phyloP scores from a whole-genome alignment of 768 basidiomycete species.

The Collybia nuda region DNA sequence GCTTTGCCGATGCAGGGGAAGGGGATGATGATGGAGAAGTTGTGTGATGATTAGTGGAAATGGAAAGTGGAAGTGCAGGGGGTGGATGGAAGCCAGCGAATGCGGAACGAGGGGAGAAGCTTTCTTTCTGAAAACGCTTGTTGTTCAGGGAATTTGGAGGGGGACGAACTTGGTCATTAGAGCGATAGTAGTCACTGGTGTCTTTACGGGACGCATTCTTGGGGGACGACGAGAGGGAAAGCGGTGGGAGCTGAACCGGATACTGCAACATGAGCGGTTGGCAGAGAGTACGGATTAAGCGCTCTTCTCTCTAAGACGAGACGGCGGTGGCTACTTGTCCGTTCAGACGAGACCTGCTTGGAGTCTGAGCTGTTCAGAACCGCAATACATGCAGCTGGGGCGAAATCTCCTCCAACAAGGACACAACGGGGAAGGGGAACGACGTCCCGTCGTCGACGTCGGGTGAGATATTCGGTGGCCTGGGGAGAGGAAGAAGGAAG shows the following conservation, averaged over 20 bases:
- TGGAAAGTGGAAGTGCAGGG: slow-evolving; percentile 20
- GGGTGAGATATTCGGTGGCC: slow-evolving; percentile 6
- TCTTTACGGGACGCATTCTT: slow-evolving; percentile 30
- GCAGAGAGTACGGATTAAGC: slow-evolving; percentile 21
- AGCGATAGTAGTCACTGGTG: slow-evolving; percentile 34
- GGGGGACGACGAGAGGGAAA: slow-evolving; percentile 34
- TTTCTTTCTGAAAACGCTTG: slow-evolving; percentile 41
- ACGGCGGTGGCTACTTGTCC: slow-evolving; percentile 9
- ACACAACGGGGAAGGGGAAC: slow-evolving; percentile 18
- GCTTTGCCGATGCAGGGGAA: slow-evolving; percentile 31
- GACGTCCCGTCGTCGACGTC: slow-evolving; percentile 27
- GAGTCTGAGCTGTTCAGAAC: slow-evolving; percentile 45
- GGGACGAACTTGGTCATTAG: slow-evolving; percentile 37
- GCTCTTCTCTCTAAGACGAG: slow-evolving; percentile 30
- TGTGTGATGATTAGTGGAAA: slow-evolving; percentile 30
- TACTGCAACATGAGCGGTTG: slow-evolving; percentile 61
- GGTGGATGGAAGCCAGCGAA: slow-evolving; percentile 22
- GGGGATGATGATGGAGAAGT: slow-evolving; percentile 33
- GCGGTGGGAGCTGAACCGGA: slow-evolving; percentile 41
- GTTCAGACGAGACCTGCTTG: slow-evolving; percentile 63
- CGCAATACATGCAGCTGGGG: slow-evolving; percentile 39
- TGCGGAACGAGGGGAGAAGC: slow-evolving; percentile 28
- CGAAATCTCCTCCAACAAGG: slow-evolving; percentile 3
- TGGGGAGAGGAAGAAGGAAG: slow-evolving; percentile 5
- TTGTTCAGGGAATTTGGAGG: slow-evolving; percentile 23